phyloP scores from a whole-genome alignment of 768 basidiomycete genomes.

The Termitomyces sp. region DNA sequence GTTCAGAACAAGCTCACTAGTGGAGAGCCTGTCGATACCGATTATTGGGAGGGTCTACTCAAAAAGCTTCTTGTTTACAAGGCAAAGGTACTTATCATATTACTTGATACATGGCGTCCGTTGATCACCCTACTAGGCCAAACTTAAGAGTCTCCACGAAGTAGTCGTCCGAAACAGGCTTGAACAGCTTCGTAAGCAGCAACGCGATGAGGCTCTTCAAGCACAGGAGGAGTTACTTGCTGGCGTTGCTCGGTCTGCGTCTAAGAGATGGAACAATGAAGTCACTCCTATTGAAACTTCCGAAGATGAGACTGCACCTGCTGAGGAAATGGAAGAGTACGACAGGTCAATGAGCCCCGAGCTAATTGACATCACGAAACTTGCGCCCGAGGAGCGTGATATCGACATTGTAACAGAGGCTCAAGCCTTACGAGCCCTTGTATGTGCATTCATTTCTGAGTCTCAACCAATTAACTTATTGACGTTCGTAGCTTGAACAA shows the following conservation, averaged over 20 bases:
- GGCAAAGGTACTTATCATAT: conserved; percentile 66
- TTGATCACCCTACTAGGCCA: conserved; percentile 56
- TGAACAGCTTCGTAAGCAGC: conserved; percentile 92
- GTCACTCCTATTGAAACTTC: conserved; percentile 31
- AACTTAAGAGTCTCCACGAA: conserved; percentile 89
- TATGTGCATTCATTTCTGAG: conserved; percentile 34
- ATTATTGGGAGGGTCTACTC: conserved; percentile 95
- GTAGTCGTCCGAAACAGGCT: conserved; percentile 95
- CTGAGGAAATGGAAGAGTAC: conserved; percentile 79
- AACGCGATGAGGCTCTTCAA: conserved; percentile 93
- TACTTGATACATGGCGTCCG: not conserved
- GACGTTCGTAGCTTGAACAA: conserved; percentile 59
- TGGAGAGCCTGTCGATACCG: conserved; percentile 93
- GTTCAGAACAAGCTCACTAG: conserved; percentile 87
- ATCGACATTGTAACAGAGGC: conserved; percentile 72
- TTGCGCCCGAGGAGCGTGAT: conserved; percentile 77
- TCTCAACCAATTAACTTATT: conserved; percentile 4
- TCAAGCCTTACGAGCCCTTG: conserved; percentile 65
- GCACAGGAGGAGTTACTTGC: conserved; percentile 90
- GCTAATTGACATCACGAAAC: conserved; percentile 67
- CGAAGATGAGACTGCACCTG: conserved; percentile 34
- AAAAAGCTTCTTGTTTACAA: conserved; percentile 96
- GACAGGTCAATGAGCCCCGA: conserved; percentile 83
- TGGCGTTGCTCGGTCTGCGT: conserved; percentile 66
- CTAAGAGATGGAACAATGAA: conserved; percentile 34